Evolutionary conservation across 352 stramenopile genomes (phyloP), one percentile per base, ranked within the genome.

Genomic region (Hyaloperonospora arabidopsidis): DNA sequence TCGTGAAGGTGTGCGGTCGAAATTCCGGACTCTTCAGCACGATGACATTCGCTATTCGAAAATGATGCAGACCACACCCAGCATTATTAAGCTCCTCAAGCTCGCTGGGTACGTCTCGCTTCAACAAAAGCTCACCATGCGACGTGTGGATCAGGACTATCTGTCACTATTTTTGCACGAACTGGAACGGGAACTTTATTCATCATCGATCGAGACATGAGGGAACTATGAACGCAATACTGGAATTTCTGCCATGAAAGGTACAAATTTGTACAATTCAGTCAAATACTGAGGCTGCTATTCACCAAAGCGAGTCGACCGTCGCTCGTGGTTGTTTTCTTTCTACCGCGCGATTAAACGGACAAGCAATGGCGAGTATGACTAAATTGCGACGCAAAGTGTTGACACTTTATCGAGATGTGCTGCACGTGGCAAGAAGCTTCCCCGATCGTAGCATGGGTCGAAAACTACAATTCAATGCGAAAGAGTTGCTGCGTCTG

Each of bases 381-480:
- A 41, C 52, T 70, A 61, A 61, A 28, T 39, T 60, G 44, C 71
- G 63, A 54, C 67, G 61, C 35, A 61, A 84, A 61, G 79, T 87
- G 64, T 54, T 89, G 49, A 57, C 61, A 57, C 74, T 89, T 36
- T 89, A 80, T 49, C 79, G 79, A 39, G 52, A 70, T 23, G 67
- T 76, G 18, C 57, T 85, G 61, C 68, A 67, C 64, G 66, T 78
- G 43, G 66, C 74, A 39, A 76, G 56, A 28, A 50, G 28, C 40
- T 86, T 89, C 44, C 76, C 79, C 1, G 73, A 85, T 45, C 71
- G 61, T 57, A 76, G 64, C 40, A 75, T 92, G 45, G 77, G 54
- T 48, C 69, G 67, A 49, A 89, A 92, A 70, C 76, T 92, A 34
- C 61, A 69, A 39, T 90, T 73, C 57, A 93, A 93, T 52, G 79